Conservation (phyloP, 441 rosid genomes). For the Macaranga tanarius region DNA sequence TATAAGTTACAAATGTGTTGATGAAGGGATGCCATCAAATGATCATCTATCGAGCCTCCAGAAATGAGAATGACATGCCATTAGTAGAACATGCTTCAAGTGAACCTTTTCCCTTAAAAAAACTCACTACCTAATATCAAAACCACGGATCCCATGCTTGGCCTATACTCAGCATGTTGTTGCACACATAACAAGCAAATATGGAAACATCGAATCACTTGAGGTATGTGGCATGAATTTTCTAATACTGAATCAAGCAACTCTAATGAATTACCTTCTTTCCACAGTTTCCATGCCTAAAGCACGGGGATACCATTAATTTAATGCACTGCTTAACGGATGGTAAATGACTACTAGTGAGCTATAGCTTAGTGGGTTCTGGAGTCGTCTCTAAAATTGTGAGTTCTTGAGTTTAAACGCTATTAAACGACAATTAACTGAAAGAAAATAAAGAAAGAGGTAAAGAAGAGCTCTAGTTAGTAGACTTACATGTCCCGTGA, state of each 20-base stretch:
- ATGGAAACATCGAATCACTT: neutral
- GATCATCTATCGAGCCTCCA: no score
- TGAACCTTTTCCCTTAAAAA: neutral
- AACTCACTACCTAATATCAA: conserved; percentile 17
- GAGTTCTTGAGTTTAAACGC: no score
- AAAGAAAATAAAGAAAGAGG: neutral
- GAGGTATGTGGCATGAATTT: neutral
- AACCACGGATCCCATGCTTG: conserved; percentile 18
- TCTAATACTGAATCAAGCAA: conserved; percentile 28
- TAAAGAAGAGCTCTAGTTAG: neutral
- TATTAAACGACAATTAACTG: no score
- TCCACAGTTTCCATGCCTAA: conserved; percentile 52
- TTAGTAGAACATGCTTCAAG: neutral
- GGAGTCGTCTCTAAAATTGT: no score
- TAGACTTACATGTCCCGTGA: conserved; percentile 24
- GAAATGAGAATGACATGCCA: neutral
- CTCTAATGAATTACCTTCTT: conserved; percentile 30
- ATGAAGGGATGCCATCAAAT: no score
- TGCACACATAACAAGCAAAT: conserved; percentile 19
- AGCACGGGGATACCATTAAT: neutral
- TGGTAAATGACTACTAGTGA: neutral
- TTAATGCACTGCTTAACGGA: neutral
- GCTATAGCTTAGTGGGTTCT: no score
- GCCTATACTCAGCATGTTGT: conserved; percentile 14
- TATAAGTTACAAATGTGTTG: no score